Conservation (phyloP, 345 rosid species). For the Lepidium sativum region DNA sequence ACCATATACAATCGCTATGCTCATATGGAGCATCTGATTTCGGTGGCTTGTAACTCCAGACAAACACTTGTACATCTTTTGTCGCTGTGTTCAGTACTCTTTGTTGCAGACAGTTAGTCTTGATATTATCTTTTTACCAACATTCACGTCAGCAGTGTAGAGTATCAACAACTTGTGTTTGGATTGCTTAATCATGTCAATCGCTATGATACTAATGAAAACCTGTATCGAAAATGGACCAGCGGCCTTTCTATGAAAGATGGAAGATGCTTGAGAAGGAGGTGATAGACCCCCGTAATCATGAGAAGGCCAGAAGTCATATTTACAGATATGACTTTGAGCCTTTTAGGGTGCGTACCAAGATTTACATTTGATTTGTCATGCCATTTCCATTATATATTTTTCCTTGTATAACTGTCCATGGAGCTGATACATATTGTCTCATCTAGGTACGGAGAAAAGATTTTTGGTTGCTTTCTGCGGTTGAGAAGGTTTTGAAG, state of each 20-base stretch:
- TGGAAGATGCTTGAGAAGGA: slow-evolving; percentile 97
- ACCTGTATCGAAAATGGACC: slow-evolving; percentile 25
- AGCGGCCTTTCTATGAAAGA: slow-evolving; percentile 94
- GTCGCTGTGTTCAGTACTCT: neutral
- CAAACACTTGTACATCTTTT: too few relatives aligned
- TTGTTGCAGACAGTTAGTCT: neutral
- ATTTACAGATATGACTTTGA: slow-evolving; percentile 85
- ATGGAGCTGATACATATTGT: slow-evolving; percentile 14
- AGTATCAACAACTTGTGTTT: neutral
- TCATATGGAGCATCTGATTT: neutral
- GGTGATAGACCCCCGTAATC: slow-evolving; percentile 91
- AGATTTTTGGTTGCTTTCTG: slow-evolving; percentile 95
- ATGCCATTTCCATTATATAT: neutral
- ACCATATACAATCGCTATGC: neutral
- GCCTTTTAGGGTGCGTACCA: slow-evolving; percentile 79
- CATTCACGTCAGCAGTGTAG: neutral
- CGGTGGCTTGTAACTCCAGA: neutral
- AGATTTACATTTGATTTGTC: neutral
- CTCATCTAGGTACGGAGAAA: slow-evolving; percentile 78
- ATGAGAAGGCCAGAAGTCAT: slow-evolving; percentile 68
- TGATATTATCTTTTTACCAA: neutral
- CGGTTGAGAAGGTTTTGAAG: slow-evolving; percentile 74
- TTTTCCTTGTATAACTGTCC: neutral
- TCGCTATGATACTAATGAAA: slow-evolving; percentile 22
- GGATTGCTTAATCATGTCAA: slow-evolving; percentile 4